These are phyloP conservation scores for Clohesyomyces aquaticus DNA, from an alignment of 495 filamentous ascomycete genomes.

Conservation along the genomic window DNA sequence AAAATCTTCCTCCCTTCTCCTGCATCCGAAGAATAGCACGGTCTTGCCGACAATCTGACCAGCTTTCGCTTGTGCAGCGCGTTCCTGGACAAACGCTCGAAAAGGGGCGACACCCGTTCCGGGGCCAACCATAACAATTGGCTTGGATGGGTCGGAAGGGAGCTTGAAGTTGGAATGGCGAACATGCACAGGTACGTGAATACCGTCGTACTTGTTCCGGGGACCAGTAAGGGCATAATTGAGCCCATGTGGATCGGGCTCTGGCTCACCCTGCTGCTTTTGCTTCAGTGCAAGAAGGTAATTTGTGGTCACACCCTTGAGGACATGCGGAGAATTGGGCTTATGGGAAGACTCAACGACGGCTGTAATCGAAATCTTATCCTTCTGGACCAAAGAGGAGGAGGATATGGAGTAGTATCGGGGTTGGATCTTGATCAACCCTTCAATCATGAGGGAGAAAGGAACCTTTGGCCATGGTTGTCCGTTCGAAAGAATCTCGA, in stretches of 20 bases:
- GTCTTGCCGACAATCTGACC: constrained; percentile 88
- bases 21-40: constrained; percentile 92
- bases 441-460: constrained; percentile 94
- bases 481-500: constrained; percentile 71
- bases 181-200: constrained; percentile 93
- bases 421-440: constrained; percentile 90
- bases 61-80: constrained; percentile 74
- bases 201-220: constrained; percentile 94
- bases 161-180: constrained; percentile 99
- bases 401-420: constrained; percentile 99
- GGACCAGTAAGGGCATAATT: constrained; percentile 89
- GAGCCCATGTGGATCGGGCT: constrained; percentile 82
- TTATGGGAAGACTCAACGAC: constrained; percentile 84
- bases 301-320: constrained; percentile 96
- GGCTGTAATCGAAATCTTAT: constrained; percentile 91
- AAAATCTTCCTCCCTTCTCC: constrained; percentile 84
- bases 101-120: constrained; percentile 98
- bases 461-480: constrained; percentile 81
- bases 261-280: constrained; percentile 90
- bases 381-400: constrained; percentile 89
- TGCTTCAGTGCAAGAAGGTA: constrained; percentile 95
- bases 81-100: constrained; percentile 92
- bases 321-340: constrained; percentile 75
- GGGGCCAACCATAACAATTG: constrained; percentile 93
- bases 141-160: constrained; percentile 90